Conservation (phyloP, 306 rosid genomes). For the Sechiopsis laciniata region DNA sequence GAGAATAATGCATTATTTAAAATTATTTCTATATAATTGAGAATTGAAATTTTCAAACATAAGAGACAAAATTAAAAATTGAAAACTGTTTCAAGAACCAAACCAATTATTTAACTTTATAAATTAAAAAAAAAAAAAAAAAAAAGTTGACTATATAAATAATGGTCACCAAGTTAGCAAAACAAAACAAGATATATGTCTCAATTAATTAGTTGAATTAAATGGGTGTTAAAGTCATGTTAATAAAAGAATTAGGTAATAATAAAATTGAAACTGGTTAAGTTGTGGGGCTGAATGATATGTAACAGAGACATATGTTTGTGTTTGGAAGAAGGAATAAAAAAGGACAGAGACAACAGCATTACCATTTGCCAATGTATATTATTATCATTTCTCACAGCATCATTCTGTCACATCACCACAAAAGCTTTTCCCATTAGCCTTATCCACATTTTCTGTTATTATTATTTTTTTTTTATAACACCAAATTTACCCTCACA, state of each 20-base stretch:
- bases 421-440: background rate
- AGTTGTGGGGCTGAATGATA: background rate
- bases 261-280: background rate
- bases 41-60: too few species aligned
- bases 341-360: background rate
- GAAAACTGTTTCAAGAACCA: background rate
- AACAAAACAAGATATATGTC: too few species aligned
- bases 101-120: background rate
- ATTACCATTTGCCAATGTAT: background rate
- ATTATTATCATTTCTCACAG: background rate
- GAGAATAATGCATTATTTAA: too few species aligned
- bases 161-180: too few species aligned
- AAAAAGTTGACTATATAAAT: background rate
- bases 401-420: constrained; percentile 2
- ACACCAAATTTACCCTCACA: background rate
- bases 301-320: background rate
- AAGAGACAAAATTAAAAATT: background rate
- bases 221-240: too few species aligned
- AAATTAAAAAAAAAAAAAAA: too few species aligned
- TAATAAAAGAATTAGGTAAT: background rate
- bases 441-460: background rate
- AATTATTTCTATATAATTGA: background rate
- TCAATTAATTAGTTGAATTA: background rate
- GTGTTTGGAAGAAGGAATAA: background rate
- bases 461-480: background rate